Base-by-base conservation (phyloP, 495 filamentous ascomycete species). In the Penicillium steckii region DNA sequence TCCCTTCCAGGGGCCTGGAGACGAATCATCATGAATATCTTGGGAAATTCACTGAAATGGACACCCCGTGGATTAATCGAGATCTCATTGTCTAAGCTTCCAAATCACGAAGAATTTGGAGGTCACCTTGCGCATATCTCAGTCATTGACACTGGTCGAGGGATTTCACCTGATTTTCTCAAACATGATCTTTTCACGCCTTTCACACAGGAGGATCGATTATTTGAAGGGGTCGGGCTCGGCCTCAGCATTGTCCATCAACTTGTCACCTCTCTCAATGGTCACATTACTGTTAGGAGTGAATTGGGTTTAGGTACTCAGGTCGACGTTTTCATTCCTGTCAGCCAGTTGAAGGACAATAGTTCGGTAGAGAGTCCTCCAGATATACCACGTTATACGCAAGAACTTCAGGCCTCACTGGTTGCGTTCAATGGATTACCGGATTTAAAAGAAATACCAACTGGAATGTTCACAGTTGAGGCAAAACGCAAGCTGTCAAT, bases 11-110 rank as follows among this genome's bases (percentile, higher is more conserved):
- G 85, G 3, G 85, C 84, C 0, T 74, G 86, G 63, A 74, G 82
- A 27, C 72, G 87, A 18, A 77, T 89, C 10, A 73, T 90, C 22
- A 85, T 88, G 82, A 89, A 90, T 56, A 60, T 90, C 1, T 79
- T 87, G 27, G 84, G 87, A 8, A 90, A 90, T 62, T 79, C 87
- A 0, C 67, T 89, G 21, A 90, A 90, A 48, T 88, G 84, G 63
- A 88, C 82, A 5, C 66, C 61, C 9, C 61, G 66, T 0, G 87
- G 87, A 3, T 81, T 75, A 53, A 81, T 90, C 27, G 74, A 80
- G 24, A 70, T 90, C 4, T 72, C 70, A 0, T 68, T 88, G 13
- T 51, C 71, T n/a, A 62, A 46, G 70, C 68, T 48, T 52, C 41
- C 47, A 45, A 59, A 45, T 51, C n/a, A 30, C 56, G 32, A 35